Evolutionary conservation across 345 rosid species (phyloP).

Genomic region (Pistacia vera): DNA sequence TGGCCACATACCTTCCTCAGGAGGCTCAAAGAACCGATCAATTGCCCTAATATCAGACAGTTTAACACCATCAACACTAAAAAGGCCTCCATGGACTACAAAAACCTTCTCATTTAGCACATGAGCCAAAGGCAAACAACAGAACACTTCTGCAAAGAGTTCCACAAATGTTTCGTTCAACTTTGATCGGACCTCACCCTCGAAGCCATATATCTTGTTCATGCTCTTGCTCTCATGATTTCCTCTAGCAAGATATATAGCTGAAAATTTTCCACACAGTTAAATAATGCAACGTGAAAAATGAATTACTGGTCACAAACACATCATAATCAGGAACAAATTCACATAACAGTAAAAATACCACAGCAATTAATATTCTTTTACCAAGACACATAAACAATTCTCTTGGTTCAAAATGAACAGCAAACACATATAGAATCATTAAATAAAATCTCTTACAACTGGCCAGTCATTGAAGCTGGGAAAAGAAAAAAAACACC

Average conservation of each 20-base stretch:
- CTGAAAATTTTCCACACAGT: slow-evolving; percentile 48
- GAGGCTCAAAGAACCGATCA: slow-evolving; percentile 95
- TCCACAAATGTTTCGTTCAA: slow-evolving; percentile 89
- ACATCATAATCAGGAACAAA: background rate
- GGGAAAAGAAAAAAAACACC: background rate
- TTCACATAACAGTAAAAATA: background rate
- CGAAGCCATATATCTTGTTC: slow-evolving; percentile 99
- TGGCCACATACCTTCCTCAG: slow-evolving; percentile 80
- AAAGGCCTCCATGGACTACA: slow-evolving; percentile 97
- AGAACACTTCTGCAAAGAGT: slow-evolving; percentile 96
- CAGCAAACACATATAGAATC: background rate
- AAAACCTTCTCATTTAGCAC: slow-evolving; percentile 80
- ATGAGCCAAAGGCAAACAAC: slow-evolving; percentile 93
- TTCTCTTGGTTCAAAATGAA: too few relatives aligned
- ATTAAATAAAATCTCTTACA: background rate
- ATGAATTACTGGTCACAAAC: slow-evolving; percentile 9
- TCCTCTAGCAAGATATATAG: slow-evolving; percentile 90
- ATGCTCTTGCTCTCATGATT: slow-evolving; percentile 99
- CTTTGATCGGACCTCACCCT: slow-evolving; percentile 97
- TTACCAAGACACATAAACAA: too few relatives aligned
- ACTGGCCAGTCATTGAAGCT: background rate
- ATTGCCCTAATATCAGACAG: slow-evolving; percentile 86
- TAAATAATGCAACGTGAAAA: slow-evolving; percentile 6
- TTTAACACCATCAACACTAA: slow-evolving; percentile 94
- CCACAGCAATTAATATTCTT: background rate